Conservation (phyloP, 1,284 basidiomycete genomes). For the Pseudozyma tsukubaensis region DNA sequence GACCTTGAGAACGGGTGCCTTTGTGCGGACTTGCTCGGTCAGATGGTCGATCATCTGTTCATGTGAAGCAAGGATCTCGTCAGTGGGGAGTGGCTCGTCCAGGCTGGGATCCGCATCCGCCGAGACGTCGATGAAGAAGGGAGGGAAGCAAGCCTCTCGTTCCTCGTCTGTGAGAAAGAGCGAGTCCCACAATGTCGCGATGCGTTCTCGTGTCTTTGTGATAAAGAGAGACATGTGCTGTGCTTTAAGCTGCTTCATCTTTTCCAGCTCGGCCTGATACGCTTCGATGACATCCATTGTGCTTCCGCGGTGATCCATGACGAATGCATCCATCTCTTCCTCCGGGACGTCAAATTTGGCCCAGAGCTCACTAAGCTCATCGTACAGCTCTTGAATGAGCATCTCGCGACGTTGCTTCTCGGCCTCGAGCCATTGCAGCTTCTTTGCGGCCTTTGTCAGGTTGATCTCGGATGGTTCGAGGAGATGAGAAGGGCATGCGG, state of each 20-base stretch:
- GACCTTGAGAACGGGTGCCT: constrained; percentile 79
- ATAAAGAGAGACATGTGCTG: constrained; percentile 90
- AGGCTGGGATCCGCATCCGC: constrained; percentile 39
- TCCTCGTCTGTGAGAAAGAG: constrained; percentile 87
- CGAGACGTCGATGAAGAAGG: constrained; percentile 49
- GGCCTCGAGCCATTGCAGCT: constrained; percentile 49
- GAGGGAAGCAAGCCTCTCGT: constrained; percentile 71
- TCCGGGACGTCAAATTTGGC: constrained; percentile 65
- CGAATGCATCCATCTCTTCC: constrained; percentile 67
- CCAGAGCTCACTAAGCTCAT: constrained; percentile 67
- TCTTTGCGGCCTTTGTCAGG: constrained; percentile 32
- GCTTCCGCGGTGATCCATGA: constrained; percentile 74
- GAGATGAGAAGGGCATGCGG: constrained; percentile 34
- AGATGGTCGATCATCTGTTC: constrained; percentile 86
- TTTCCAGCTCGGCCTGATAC: constrained; percentile 88
- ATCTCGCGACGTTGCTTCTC: constrained; percentile 62
- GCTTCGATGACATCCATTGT: constrained; percentile 79
- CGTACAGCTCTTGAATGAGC: constrained; percentile 64
- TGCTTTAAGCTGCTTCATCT: constrained; percentile 88
- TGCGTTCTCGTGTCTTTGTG: constrained; percentile 82
- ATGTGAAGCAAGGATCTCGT: constrained; percentile 79
- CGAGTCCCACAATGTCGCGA: constrained; percentile 84
- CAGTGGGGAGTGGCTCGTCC: constrained; percentile 51
- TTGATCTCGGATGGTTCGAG: constrained; percentile 48
- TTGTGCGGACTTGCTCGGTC: constrained; percentile 81